Conservation (phyloP, 2,329 filamentous ascomycete genomes). For the Phialophora expanda region DNA sequence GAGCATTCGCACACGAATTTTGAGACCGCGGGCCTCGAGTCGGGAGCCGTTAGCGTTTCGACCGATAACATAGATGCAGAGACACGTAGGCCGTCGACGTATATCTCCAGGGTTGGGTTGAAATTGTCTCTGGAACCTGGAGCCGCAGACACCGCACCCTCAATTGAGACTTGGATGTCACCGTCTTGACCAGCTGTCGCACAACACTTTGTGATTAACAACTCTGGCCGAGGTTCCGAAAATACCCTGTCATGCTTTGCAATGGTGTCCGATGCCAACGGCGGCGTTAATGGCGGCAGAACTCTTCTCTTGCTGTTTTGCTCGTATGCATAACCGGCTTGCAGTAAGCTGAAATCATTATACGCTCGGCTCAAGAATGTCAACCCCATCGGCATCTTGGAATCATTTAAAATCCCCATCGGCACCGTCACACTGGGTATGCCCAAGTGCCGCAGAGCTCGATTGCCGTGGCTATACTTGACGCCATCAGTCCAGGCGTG, state of each 20-base stretch:
- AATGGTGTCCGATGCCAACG: constrained; percentile 18
- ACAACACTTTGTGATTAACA: constrained; percentile 4
- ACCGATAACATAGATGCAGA: constrained; percentile 5
- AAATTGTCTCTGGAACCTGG: not conserved
- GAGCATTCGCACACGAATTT: constrained; percentile 11
- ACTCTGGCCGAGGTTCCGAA: not conserved
- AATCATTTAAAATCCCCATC: constrained; percentile 40
- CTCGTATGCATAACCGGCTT: constrained; percentile 41
- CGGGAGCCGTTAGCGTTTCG: not conserved
- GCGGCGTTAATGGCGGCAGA: constrained; percentile 24
- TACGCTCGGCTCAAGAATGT: constrained; percentile 41
- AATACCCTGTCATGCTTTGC: not conserved
- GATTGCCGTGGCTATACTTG: constrained; percentile 58
- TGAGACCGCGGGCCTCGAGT: not conserved
- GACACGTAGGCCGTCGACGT: constrained; percentile 22
- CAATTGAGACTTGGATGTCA: not conserved
- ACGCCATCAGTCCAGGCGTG: constrained; percentile 56
- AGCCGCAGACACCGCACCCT: constrained; percentile 1
- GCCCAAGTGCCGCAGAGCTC: constrained; percentile 41
- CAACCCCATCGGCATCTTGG: constrained; percentile 41
- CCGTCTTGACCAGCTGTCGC: not conserved
- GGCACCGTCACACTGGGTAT: constrained; percentile 41
- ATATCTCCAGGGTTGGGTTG: constrained; percentile 20
- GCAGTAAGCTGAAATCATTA: constrained; percentile 39
- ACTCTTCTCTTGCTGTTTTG: constrained; percentile 18